phyloP scores from a whole-genome alignment of 257 asterid species.

The Mitragyna speciosa region DNA sequence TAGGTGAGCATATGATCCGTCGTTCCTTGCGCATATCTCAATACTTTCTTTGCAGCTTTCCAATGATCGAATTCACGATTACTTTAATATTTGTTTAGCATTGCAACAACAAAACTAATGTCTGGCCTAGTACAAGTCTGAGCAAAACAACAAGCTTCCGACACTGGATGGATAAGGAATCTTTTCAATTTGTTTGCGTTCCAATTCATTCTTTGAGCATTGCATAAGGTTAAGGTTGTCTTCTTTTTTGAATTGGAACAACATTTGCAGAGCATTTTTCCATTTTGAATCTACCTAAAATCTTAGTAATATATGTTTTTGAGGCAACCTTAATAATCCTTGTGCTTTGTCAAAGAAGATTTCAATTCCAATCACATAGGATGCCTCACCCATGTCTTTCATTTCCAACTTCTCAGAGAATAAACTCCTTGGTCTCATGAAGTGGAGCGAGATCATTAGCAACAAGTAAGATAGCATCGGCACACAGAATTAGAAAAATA shows the following conservation, averaged over 20 bases:
- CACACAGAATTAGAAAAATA: too few relatives aligned
- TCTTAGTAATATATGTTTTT: conserved; percentile 1
- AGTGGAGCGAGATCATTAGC: background rate
- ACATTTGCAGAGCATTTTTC: background rate
- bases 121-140: background rate
- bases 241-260: background rate
- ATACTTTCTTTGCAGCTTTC: background rate
- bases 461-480: too few relatives aligned
- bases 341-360: background rate
- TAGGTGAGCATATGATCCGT: background rate
- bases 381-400: background rate
- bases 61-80: too few relatives aligned
- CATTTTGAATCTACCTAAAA: background rate
- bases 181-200: background rate
- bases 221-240: background rate
- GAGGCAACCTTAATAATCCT: conserved; percentile 2
- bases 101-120: background rate
- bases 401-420: too few relatives aligned
- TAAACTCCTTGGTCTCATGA: background rate
- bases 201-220: background rate
- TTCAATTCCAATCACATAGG: background rate
- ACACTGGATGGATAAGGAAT: background rate
- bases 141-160: background rate
- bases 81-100: background rate
- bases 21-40: background rate